A percentile compares a stretch with the other conserved stretches of the same genome.
Conservation (phyloP, 306 rosid species). For the Sophora flavescens region DNA sequence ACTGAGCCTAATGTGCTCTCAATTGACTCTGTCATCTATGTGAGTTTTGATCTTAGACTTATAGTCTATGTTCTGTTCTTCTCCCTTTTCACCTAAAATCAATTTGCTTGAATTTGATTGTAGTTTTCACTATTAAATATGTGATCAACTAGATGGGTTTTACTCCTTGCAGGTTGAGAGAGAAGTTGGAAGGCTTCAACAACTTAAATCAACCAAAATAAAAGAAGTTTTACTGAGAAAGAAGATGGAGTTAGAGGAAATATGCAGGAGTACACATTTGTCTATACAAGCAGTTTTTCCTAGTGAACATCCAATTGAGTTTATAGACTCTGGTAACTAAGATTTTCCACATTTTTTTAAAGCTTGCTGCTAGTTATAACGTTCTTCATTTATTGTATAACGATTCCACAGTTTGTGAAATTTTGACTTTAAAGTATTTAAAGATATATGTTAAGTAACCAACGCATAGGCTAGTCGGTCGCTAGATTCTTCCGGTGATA, state of each 20-base stretch:
- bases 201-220: conserved; percentile 72
- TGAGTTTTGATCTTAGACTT: conserved; percentile 46
- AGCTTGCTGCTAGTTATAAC: neutral
- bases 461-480: neutral
- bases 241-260: conserved; percentile 71
- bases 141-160: conserved; percentile 15
- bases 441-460: neutral
- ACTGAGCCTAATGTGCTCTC: conserved; percentile 70
- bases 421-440: conserved; percentile 15
- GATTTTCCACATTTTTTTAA: conserved; percentile 1
- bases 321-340: conserved; percentile 65
- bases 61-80: conserved; percentile 4
- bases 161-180: conserved; percentile 65
- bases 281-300: conserved; percentile 41
- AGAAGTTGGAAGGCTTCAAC: conserved; percentile 75
- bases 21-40: conserved; percentile 55
- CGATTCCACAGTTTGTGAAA: neutral
- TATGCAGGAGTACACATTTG: conserved; percentile 68
- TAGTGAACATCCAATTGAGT: conserved; percentile 52
- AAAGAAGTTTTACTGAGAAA: conserved; percentile 65
- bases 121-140: conserved; percentile 18
- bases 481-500: neutral
- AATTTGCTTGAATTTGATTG: neutral
- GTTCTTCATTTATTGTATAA: conserved; percentile 18
- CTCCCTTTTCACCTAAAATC: neutral